phyloP scores from a whole-genome alignment of 2,329 filamentous ascomycete species.

The Fusarium drepaniforme region DNA sequence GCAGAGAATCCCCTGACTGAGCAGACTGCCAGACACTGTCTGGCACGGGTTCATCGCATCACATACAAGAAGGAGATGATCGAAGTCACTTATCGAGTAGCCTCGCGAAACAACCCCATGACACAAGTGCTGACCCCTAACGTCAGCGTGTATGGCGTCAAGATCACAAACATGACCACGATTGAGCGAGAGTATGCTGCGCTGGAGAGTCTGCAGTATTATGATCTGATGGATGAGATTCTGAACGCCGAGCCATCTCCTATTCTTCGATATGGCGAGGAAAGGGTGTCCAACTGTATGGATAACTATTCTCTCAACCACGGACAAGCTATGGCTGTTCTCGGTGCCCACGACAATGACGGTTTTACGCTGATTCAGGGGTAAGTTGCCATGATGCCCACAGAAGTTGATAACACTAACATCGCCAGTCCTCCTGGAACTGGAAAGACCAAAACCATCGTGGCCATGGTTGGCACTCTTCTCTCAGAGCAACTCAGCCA shows the following conservation, averaged over 20 bases:
- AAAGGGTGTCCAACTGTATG: conserved; percentile 76
- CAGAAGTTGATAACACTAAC: conserved; percentile 44
- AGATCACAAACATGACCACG: conserved; percentile 92
- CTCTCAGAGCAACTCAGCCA: conserved; percentile 53
- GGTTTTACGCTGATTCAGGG: conserved; percentile 97
- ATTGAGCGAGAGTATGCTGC: conserved; percentile 96
- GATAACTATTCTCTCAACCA: conserved; percentile 86
- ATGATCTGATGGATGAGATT: conserved; percentile 95
- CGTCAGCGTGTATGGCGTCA: conserved; percentile 77
- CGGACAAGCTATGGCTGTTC: conserved; percentile 91
- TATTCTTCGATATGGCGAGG: conserved; percentile 83
- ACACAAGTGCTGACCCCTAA: conserved; percentile 75
- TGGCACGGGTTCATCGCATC: conserved; percentile 85
- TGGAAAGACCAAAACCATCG: conserved; percentile 98
- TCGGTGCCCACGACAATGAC: conserved; percentile 94
- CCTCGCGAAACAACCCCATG: conserved; percentile 73
- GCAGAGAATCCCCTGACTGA: conserved; percentile 77
- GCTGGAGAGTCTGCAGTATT: conserved; percentile 90
- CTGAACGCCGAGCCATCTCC: conserved; percentile 90
- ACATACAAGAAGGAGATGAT: conserved; percentile 84
- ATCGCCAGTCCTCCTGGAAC: conserved; percentile 84
- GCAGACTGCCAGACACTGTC: conserved; percentile 78
- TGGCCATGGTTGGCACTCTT: conserved; percentile 93
- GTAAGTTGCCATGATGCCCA: conserved; percentile 55
- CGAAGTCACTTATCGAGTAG: conserved; percentile 89